phyloP scores from a whole-genome alignment of 441 rosid genomes.

The Oxalis stricta region DNA sequence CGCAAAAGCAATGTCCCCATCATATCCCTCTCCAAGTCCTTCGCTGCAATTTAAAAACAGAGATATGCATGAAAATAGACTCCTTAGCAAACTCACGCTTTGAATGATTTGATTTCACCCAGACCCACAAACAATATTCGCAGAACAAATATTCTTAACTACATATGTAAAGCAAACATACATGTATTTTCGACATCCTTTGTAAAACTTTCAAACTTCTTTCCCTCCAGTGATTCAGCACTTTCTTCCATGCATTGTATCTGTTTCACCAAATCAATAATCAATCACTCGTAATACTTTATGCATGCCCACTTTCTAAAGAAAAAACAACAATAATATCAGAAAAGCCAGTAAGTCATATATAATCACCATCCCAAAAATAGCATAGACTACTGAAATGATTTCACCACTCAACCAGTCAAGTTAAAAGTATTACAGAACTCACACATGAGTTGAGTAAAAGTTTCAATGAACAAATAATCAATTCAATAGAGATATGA shows the following conservation, averaged over 20 bases:
- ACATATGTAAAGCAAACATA: slow-evolving; percentile 21
- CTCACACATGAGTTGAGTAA: no score
- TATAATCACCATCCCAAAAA: no score
- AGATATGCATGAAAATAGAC: slow-evolving; percentile 7
- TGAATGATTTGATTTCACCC: no score
- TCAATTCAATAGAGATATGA: no score
- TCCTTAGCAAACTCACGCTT: slow-evolving; percentile 6
- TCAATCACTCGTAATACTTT: not conserved
- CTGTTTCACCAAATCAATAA: slow-evolving; percentile 35
- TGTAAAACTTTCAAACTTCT: slow-evolving; percentile 87
- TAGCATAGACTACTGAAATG: no score
- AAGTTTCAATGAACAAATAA: no score
- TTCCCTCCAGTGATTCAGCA: slow-evolving; percentile 74
- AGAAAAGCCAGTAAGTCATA: not conserved
- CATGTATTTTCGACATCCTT: slow-evolving; percentile 98
- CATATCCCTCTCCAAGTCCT: slow-evolving; percentile 99
- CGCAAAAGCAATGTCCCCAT: slow-evolving; percentile 97
- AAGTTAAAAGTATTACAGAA: no score
- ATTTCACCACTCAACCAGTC: no score
- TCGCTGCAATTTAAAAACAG: slow-evolving; percentile 52
- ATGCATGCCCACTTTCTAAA: not conserved
- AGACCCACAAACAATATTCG: no score
- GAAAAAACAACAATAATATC: no score
- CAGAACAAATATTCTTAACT: no score
- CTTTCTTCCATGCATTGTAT: slow-evolving; percentile 84